phyloP scores from a whole-genome alignment of 192 early-diverging fungal species.

The Helicostylum pulchrum region DNA sequence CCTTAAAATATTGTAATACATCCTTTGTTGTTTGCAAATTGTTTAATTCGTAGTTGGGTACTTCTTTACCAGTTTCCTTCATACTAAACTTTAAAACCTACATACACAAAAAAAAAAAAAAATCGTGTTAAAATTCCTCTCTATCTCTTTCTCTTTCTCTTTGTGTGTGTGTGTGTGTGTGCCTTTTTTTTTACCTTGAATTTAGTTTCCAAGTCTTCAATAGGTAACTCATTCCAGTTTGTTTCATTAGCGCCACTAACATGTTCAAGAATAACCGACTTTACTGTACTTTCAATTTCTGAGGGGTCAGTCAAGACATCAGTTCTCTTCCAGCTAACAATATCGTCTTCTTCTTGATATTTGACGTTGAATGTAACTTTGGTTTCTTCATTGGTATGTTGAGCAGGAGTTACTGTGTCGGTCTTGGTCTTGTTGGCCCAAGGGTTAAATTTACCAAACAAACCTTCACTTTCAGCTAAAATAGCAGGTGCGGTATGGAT shows the following conservation, averaged over 20 bases:
- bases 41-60: slow-evolving; percentile 40
- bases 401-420: slow-evolving; percentile 25
- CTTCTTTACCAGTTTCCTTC: slow-evolving; percentile 27
- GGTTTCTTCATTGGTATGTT: slow-evolving; percentile 10
- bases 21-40: slow-evolving; percentile 35
- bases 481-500: slow-evolving; percentile 6
- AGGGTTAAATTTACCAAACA: slow-evolving; percentile 25
- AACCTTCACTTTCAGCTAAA: slow-evolving; percentile 7
- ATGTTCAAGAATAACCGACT: slow-evolving; percentile 23
- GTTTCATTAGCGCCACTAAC: slow-evolving; percentile 7
- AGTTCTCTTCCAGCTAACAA: slow-evolving; percentile 23
- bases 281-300: slow-evolving; percentile 22
- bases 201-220: slow-evolving; percentile 31
- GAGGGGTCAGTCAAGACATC: slow-evolving; percentile 21
- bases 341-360: slow-evolving; percentile 21
- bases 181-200: slow-evolving; percentile 31
- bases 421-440: slow-evolving; percentile 27
- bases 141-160: not conserved
- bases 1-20: slow-evolving; percentile 32
- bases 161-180: too few relatives aligned
- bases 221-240: slow-evolving; percentile 21
- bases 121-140: not conserved
- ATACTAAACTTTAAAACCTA: slow-evolving; percentile 41
- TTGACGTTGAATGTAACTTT: slow-evolving; percentile 25
- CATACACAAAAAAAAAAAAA: slow-evolving; percentile 2